Conservation (phyloP, 2,329 filamentous ascomycete genomes). For the Metarhizium brunneum region DNA sequence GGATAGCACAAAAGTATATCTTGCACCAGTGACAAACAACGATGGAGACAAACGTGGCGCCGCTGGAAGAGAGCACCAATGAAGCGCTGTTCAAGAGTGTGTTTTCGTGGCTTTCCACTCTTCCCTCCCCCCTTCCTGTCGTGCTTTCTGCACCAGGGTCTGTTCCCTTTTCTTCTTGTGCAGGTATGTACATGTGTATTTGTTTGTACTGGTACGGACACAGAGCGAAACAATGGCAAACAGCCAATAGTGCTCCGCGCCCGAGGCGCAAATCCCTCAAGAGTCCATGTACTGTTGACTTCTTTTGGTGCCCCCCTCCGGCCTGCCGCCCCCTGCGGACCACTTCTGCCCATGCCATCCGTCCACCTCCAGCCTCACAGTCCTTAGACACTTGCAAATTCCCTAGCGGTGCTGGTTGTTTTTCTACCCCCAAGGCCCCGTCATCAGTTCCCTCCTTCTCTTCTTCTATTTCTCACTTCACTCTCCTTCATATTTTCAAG, state of each 20-base stretch:
- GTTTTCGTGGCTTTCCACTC: no score
- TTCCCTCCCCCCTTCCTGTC: neutral
- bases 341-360: neutral
- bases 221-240: no score
- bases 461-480: conserved; percentile 1
- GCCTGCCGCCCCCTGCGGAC: neutral
- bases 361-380: neutral
- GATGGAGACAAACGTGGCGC: conserved; percentile 4
- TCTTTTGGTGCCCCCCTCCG: neutral
- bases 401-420: neutral
- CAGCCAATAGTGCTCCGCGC: no score
- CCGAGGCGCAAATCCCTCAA: no score
- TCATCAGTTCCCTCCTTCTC: neutral
- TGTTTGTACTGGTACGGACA: no score
- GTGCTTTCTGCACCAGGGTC: neutral
- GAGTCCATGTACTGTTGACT: no score
- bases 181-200: no score
- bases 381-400: no score
- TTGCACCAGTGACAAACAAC: neutral
- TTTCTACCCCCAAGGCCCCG: conserved; percentile 1
- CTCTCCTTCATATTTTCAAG: conserved; percentile 7
- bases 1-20: neutral
- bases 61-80: neutral
- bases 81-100: neutral
- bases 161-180: no score